Evolutionary conservation across 2,329 filamentous ascomycete genomes (phyloP).

Genomic region (Cryphonectria japonica): DNA sequence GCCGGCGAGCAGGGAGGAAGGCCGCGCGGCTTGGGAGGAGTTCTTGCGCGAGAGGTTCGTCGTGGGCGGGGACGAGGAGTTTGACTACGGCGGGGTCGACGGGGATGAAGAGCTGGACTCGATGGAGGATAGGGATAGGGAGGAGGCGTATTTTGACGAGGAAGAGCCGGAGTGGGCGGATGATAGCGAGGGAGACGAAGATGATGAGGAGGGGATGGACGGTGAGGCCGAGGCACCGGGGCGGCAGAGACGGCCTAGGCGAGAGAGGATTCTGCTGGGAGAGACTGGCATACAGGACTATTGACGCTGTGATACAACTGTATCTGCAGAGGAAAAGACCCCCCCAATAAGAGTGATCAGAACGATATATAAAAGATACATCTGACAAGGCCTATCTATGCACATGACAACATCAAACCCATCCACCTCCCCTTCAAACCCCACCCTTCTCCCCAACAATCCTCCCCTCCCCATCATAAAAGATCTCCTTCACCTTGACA

Average conservation of each 20-base stretch:
- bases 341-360: too few relatives aligned
- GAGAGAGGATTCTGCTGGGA: conserved; percentile 44
- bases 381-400: too few relatives aligned
- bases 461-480: conserved; percentile 68
- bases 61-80: conserved; percentile 73
- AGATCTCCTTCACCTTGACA: conserved; percentile 76
- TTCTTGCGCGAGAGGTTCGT: conserved; percentile 78
- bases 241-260: conserved; percentile 32
- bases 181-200: conserved; percentile 38
- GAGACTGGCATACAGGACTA: conserved; percentile 77
- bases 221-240: conserved; percentile 34
- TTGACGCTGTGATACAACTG: conserved; percentile 42
- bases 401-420: too few relatives aligned
- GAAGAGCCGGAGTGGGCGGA: conserved; percentile 72
- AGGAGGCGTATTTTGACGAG: conserved; percentile 80
- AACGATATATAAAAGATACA: too few relatives aligned
- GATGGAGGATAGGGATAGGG: conserved; percentile 59
- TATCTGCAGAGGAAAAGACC: too few relatives aligned
- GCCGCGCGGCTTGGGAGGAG: conserved; percentile 68
- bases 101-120: conserved; percentile 72
- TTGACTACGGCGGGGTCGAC: conserved; percentile 76
- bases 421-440: too few relatives aligned
- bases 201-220: conserved; percentile 36
- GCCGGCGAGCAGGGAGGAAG: conserved; percentile 66
- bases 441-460: conserved; percentile 50